Percentiles rank a stretch among this genome's conserved stretches.
phyloP scores from a whole-genome alignment of 78 protist genomes.

The Emiliania huxleyi region DNA sequence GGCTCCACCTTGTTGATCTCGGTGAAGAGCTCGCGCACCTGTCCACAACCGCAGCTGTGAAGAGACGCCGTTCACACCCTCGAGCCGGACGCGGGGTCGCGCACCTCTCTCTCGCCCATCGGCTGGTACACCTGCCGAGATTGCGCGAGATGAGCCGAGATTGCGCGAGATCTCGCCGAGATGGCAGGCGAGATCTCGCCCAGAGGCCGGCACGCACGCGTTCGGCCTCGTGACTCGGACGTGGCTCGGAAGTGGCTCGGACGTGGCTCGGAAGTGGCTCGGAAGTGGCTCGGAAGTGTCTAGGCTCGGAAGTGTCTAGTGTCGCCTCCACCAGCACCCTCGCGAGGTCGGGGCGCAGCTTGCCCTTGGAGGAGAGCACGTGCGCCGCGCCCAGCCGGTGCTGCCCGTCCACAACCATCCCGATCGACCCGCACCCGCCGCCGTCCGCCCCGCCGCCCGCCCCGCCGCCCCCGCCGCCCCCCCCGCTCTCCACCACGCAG shows the following conservation, averaged over 20 bases:
- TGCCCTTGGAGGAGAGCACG: neutral
- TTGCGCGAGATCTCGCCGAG: no score
- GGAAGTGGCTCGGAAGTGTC: no score
- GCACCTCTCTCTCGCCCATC: neutral
- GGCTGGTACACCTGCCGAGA: neutral
- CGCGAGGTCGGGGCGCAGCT: neutral
- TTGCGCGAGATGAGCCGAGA: no score
- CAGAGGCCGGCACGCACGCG: no score
- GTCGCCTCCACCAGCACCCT: neutral
- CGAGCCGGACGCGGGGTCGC: neutral
- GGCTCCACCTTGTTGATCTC: slow-evolving; percentile 22
- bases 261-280: no score
- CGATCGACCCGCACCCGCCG: neutral
- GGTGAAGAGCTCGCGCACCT: neutral
- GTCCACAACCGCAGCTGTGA: no score
- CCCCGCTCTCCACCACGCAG: neutral
- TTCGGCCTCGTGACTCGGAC: no score
- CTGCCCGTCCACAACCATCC: neutral
- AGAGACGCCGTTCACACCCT: no score
- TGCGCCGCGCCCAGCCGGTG: slow-evolving; percentile 27
- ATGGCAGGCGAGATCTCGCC: no score
- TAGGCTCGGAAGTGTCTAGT: no score
- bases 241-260: no score
- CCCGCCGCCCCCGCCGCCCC: no score
- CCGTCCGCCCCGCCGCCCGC: neutral